A percentile compares a stretch with the other conserved stretches of the same genome.
These are phyloP conservation scores for Monosporascus ibericus DNA, from an alignment of 2,329 filamentous ascomycete genomes.

Conservation along the genomic window DNA sequence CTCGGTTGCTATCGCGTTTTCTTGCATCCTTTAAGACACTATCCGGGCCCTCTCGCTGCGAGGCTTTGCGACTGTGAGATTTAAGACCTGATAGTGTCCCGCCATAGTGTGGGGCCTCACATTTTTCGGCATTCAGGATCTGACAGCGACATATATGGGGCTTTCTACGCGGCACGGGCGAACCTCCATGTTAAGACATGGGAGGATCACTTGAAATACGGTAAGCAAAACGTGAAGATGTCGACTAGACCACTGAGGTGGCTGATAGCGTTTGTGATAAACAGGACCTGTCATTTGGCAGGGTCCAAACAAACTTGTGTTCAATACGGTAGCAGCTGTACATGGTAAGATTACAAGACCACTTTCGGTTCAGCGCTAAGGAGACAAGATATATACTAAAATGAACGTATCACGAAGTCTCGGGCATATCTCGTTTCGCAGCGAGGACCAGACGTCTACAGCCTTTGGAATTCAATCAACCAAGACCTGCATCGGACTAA, in stretches of 20 bases:
- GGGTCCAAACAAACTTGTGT: conserved; percentile 4
- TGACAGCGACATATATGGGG: not conserved
- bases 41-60: not conserved
- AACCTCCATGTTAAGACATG: not conserved
- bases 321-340: conserved; percentile 3
- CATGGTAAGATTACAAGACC: not conserved
- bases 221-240: not conserved
- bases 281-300: conserved; percentile 4
- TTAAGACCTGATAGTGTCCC: no score
- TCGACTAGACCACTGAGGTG: not conserved
- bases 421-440: conserved; percentile 5
- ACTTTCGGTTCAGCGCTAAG: not conserved
- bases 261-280: not conserved
- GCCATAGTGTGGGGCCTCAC: no score
- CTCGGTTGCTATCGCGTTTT: not conserved
- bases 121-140: no score
- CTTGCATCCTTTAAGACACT: not conserved
- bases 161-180: not conserved
- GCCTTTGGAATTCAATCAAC: conserved; percentile 5
- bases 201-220: not conserved
- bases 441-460: not conserved
- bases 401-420: conserved; percentile 4
- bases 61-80: not conserved
- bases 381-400: conserved; percentile 6
- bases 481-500: conserved; percentile 2